phyloP scores from a whole-genome alignment of 352 stramenopile species.

The Pythium biforme region DNA sequence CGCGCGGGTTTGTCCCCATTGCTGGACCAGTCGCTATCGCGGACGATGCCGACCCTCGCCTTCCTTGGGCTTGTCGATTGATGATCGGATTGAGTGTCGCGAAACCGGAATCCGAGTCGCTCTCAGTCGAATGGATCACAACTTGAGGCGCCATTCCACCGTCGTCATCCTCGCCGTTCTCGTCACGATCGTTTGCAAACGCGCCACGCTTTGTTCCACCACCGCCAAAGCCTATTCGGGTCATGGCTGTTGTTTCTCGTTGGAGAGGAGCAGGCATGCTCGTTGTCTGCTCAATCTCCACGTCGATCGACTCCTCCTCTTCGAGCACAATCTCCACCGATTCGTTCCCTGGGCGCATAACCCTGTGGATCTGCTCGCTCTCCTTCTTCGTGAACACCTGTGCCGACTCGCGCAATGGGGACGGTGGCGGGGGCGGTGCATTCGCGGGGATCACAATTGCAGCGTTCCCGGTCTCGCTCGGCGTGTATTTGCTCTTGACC shows the following conservation, averaged over 20 bases:
- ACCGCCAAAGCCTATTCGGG: not conserved
- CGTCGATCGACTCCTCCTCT: slow-evolving; percentile 49
- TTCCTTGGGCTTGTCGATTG: slow-evolving; percentile 16
- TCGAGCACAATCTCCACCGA: slow-evolving; percentile 32
- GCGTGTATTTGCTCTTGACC: slow-evolving; percentile 30
- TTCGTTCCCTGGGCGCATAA: not conserved
- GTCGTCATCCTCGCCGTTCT: slow-evolving; percentile 27
- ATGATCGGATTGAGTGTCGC: slow-evolving; percentile 71
- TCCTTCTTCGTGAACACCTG: not conserved
- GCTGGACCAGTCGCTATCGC: slow-evolving; percentile 12
- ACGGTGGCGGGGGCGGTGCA: not conserved
- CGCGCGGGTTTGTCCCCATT: slow-evolving; percentile 13
- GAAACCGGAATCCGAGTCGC: slow-evolving; percentile 56
- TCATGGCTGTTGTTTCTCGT: not conserved
- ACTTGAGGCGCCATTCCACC: slow-evolving; percentile 45
- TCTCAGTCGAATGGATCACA: slow-evolving; percentile 74
- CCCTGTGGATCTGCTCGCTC: not conserved
- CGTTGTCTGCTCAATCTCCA: slow-evolving; percentile 36
- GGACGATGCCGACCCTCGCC: slow-evolving; percentile 24
- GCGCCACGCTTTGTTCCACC: not conserved
- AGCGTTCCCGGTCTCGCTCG: slow-evolving; percentile 12
- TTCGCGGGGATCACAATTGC: slow-evolving; percentile 11
- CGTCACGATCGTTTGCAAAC: not conserved
- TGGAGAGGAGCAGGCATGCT: not conserved
- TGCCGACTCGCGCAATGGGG: not conserved